Conservation (phyloP, 768 basidiomycete species). For the Mycena venus region DNA sequence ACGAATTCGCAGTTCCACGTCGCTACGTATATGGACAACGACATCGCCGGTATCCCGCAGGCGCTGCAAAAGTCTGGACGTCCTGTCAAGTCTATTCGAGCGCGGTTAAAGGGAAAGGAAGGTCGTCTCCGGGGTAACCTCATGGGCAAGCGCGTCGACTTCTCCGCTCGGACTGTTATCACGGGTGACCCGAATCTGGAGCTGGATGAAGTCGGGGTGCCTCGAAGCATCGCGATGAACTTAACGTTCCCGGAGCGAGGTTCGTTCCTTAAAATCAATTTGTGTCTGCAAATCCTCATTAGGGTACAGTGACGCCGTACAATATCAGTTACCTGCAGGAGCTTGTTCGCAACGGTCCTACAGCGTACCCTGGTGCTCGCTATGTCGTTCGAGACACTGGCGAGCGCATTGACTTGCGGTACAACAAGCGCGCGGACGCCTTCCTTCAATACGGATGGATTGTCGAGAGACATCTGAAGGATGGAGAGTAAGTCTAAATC, state of each 20-base stretch:
- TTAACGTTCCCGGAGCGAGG: conserved; percentile 97
- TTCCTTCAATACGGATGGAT: conserved; percentile 99
- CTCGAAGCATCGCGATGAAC: conserved; percentile 96
- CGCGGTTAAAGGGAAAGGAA: conserved; percentile 98
- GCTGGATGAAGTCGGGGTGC: conserved; percentile 97
- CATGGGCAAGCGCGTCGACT: conserved; percentile 99
- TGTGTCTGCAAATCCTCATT: background rate
- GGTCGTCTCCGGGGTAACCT: conserved; percentile 97
- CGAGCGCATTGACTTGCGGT: conserved; percentile 95
- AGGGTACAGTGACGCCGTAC: conserved; percentile 88
- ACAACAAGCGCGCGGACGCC: conserved; percentile 95
- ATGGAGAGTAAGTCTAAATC: conserved; percentile 89
- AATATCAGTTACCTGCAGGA: conserved; percentile 96
- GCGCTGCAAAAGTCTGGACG: conserved; percentile 97
- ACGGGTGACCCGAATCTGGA: conserved; percentile 98
- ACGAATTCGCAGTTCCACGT: conserved; percentile 86
- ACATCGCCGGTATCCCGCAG: conserved; percentile 97
- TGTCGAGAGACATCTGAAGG: conserved; percentile 96
- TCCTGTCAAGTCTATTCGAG: conserved; percentile 98
- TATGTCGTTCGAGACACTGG: conserved; percentile 98
- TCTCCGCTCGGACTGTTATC: conserved; percentile 98
- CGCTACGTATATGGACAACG: conserved; percentile 99
- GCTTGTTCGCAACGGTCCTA: conserved; percentile 94
- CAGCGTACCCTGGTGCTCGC: conserved; percentile 94
- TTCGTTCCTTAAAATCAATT: conserved; percentile 46